These are phyloP conservation scores for Pilaira anomala DNA, from an alignment of 192 early-diverging fungal species.

Conservation along the genomic window DNA sequence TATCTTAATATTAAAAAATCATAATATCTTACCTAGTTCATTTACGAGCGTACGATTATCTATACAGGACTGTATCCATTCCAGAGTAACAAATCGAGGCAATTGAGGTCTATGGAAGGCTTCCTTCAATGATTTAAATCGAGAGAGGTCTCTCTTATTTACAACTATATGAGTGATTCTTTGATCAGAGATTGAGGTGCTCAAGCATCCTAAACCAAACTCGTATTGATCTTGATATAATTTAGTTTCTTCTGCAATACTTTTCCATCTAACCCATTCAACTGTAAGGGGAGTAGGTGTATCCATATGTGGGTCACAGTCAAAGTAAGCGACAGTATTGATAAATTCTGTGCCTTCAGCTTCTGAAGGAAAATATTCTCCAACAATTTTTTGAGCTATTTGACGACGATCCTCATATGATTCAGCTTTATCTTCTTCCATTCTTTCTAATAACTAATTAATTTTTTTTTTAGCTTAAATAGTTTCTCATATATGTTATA, in stretches of 20 bases:
- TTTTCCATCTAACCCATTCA: background rate
- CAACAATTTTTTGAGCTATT: constrained; percentile 13
- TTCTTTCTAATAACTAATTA: constrained; percentile 2
- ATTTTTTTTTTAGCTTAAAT: background rate
- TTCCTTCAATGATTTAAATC: background rate
- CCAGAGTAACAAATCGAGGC: constrained; percentile 25
- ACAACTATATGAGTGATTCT: constrained; percentile 30
- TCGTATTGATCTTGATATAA: background rate
- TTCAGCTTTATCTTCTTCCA: background rate
- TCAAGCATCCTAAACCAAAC: constrained; percentile 1
- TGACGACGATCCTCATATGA: background rate
- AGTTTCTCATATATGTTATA: background rate
- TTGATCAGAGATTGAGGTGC: background rate
- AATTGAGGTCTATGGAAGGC: constrained; percentile 8
- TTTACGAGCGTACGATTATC: constrained; percentile 21
- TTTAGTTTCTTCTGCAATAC: background rate
- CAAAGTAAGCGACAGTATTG: constrained; percentile 11
- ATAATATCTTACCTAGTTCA: constrained; percentile 19
- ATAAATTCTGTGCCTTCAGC: constrained; percentile 9
- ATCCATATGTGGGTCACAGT: background rate
- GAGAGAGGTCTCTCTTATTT: background rate
- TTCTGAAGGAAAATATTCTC: constrained; percentile 16
- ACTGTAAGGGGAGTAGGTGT: background rate
- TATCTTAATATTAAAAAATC: no score
- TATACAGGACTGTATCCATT: constrained; percentile 25